phyloP scores from a whole-genome alignment of 257 asterid species.

The Primulina huaijiensis region DNA sequence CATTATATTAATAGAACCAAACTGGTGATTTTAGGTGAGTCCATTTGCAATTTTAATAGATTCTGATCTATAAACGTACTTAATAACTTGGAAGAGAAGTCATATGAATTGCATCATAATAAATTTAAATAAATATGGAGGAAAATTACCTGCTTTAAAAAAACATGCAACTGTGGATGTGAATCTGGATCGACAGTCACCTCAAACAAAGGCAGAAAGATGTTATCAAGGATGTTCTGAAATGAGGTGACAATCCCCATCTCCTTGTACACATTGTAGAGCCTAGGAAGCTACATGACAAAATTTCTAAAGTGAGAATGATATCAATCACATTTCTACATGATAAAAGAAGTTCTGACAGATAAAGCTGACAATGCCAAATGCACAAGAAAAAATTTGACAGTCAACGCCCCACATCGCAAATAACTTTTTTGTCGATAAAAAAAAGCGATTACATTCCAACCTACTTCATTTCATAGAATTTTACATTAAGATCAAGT shows the following conservation, averaged over 20 bases:
- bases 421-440: not conserved
- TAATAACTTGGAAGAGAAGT: not conserved
- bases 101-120: constrained; percentile 9
- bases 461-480: not conserved
- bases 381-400: constrained; percentile 6
- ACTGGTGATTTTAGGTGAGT: not conserved
- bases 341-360: not conserved
- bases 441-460: not conserved
- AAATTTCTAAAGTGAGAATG: constrained; percentile 25
- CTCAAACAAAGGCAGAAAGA: constrained; percentile 92
- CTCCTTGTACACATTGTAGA: constrained; percentile 91
- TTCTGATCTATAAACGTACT: not conserved
- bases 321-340: constrained; percentile 22
- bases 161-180: constrained; percentile 91
- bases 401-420: not conserved
- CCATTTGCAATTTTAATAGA: not conserved
- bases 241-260: constrained; percentile 98
- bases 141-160: constrained; percentile 77
- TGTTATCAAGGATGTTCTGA: constrained; percentile 93
- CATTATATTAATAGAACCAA: constrained; percentile 3
- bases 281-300: constrained; percentile 82
- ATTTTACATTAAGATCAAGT: not conserved
- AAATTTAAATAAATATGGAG: constrained; percentile 3
- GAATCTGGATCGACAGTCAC: constrained; percentile 95
- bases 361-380: not conserved